A percentile compares a stretch with the other conserved stretches of the same genome.
Conservation (phyloP, 2,329 filamentous ascomycete genomes). For the Golovinomyces cichoracearum region DNA sequence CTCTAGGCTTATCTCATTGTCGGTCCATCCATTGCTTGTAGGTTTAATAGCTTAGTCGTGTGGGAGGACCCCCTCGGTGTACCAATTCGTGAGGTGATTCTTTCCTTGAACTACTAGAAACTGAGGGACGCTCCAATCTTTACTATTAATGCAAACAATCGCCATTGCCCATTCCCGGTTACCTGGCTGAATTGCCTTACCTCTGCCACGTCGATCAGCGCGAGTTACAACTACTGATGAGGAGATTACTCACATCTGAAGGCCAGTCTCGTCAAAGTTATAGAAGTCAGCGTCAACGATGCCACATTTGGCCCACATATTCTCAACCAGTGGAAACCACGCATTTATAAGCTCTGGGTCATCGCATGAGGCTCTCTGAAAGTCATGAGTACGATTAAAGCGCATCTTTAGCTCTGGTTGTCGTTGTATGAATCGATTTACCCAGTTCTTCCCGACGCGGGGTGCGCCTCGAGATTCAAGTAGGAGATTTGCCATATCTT, state of each 20-base stretch:
- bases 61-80: conserved; percentile 11
- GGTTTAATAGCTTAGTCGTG: conserved; percentile 13
- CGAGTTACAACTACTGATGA: conserved; percentile 5
- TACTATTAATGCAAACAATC: conserved; percentile 7
- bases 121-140: conserved; percentile 6
- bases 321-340: conserved; percentile 5
- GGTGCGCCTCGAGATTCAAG: neutral
- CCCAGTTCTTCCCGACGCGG: conserved; percentile 4
- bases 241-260: conserved; percentile 7
- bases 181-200: conserved; percentile 1
- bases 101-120: conserved; percentile 8
- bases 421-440: too few relatives aligned
- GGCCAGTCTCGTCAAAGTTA: neutral
- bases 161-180: neutral
- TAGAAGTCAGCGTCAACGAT: conserved; percentile 4
- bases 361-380: conserved; percentile 6
- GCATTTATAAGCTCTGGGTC: conserved; percentile 5
- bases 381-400: conserved; percentile 6
- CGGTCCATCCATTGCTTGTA: conserved; percentile 16
- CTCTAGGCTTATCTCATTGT: conserved; percentile 14
- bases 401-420: conserved; percentile 5
- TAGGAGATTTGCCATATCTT: too few relatives aligned
- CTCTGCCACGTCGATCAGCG: conserved; percentile 2
- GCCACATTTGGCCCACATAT: conserved; percentile 6
- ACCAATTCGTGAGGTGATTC: conserved; percentile 5